phyloP scores from a whole-genome alignment of 768 basidiomycete species.

The Boletus subparvulus region DNA sequence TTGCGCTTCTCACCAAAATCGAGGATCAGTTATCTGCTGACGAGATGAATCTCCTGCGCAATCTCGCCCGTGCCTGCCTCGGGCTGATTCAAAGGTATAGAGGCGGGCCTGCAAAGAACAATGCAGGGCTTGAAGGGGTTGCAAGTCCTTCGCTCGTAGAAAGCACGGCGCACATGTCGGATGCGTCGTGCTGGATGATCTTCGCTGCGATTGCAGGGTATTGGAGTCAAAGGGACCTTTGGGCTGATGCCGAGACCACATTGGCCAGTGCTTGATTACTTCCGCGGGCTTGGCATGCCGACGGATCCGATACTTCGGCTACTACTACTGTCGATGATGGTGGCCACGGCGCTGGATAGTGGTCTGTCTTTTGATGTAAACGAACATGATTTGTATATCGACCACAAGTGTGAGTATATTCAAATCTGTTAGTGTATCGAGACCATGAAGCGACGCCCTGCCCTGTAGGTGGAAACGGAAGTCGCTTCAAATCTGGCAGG shows the following conservation, averaged over 20 bases:
- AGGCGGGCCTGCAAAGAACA: slow-evolving; percentile 22
- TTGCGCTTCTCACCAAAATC: slow-evolving; percentile 65
- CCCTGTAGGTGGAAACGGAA: slow-evolving; percentile 14
- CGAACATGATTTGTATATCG: not conserved
- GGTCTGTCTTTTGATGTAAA: slow-evolving; percentile 8
- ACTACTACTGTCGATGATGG: no score
- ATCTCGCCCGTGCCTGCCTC: slow-evolving; percentile 70
- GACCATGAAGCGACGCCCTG: not conserved
- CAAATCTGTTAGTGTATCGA: not conserved
- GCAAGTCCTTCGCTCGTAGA: not conserved
- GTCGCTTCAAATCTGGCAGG: not conserved
- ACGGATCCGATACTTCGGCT: not conserved
- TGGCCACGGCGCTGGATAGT: not conserved
- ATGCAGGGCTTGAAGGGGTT: slow-evolving; percentile 4
- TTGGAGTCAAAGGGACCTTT: slow-evolving; percentile 82
- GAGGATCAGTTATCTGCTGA: slow-evolving; percentile 72
- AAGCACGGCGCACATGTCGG: slow-evolving; percentile 35
- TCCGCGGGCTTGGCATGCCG: not conserved
- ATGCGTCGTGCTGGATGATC: slow-evolving; percentile 71
- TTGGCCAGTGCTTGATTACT: slow-evolving; percentile 29
- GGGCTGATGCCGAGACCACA: slow-evolving; percentile 69
- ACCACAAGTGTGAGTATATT: slow-evolving; percentile 8
- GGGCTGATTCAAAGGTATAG: slow-evolving; percentile 41
- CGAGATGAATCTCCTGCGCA: slow-evolving; percentile 74
- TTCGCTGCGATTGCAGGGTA: slow-evolving; percentile 60